phyloP scores from a whole-genome alignment of 1,284 basidiomycete genomes.

The Puccinia coronata region DNA sequence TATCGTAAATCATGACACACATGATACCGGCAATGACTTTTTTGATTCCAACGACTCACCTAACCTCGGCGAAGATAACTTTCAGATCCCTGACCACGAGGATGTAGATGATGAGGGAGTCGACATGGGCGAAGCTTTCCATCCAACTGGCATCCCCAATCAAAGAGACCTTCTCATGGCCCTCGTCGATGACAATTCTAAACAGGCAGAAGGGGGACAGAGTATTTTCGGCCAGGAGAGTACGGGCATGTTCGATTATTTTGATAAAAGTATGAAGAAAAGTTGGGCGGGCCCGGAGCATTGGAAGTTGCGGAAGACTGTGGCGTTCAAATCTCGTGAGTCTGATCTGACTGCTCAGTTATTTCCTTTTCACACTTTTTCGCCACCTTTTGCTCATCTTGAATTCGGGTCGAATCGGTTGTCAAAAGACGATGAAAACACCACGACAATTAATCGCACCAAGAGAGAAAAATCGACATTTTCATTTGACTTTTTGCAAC shows the following conservation, averaged over 20 bases:
- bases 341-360: background rate
- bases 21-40: conserved; percentile 51
- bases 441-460: conserved; percentile 38
- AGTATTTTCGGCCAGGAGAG: conserved; percentile 50
- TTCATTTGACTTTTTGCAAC: conserved; percentile 45
- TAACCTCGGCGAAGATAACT: conserved; percentile 47
- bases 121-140: conserved; percentile 59
- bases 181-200: conserved; percentile 59
- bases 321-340: conserved; percentile 49
- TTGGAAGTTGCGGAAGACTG: conserved; percentile 76
- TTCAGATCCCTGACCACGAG: conserved; percentile 32
- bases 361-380: background rate
- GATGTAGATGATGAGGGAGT: conserved; percentile 50
- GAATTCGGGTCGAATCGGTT: background rate
- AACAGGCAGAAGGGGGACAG: conserved; percentile 36
- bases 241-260: conserved; percentile 81
- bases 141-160: conserved; percentile 74
- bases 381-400: background rate
- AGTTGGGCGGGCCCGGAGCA: conserved; percentile 99
- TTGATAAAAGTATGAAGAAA: conserved; percentile 83
- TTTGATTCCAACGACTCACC: conserved; percentile 51
- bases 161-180: conserved; percentile 70
- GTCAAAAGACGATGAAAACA: conserved; percentile 41
- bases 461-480: conserved; percentile 47
- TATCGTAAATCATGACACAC: conserved; percentile 19